phyloP scores from a whole-genome alignment of 1,284 basidiomycete species.

The Malassezia caprae region DNA sequence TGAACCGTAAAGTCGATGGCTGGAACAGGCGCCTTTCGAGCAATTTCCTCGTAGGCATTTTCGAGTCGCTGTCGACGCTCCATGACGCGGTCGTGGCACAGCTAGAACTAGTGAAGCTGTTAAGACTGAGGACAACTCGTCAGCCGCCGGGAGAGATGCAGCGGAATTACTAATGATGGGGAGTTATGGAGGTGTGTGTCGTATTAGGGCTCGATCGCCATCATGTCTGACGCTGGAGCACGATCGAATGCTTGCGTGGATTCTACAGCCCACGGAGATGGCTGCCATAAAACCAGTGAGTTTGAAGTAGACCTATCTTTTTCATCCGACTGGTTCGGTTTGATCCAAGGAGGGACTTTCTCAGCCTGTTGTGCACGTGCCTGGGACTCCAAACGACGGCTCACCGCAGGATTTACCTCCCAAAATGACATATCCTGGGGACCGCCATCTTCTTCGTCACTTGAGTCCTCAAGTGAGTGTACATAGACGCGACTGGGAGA shows the following conservation, averaged over 20 bases:
- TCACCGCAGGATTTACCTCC: conserved; percentile 6
- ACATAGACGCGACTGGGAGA: conserved; percentile 15
- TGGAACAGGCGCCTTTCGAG: conserved; percentile 33
- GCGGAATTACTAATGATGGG: background rate
- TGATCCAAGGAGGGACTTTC: conserved; percentile 7
- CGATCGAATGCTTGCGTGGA: background rate
- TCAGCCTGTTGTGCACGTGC: background rate
- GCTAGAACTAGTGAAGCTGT: background rate
- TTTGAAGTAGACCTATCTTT: background rate
- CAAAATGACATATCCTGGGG: background rate
- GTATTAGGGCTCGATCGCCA: background rate
- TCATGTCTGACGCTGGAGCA: background rate
- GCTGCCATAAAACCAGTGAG: conserved; percentile 7
- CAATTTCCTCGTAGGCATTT: conserved; percentile 39
- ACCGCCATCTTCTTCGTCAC: conserved; percentile 4
- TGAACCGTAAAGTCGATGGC: conserved; percentile 50
- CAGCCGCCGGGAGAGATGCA: background rate
- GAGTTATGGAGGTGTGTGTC: background rate
- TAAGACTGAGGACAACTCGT: background rate
- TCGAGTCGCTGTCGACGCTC: conserved; percentile 29
- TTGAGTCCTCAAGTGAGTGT: conserved; percentile 11
- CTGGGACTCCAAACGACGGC: background rate
- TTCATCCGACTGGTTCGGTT: background rate
- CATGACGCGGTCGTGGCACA: background rate
- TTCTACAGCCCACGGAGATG: conserved; percentile 3